These are phyloP conservation scores for Colletotrichum sojae DNA, from an alignment of 2,329 filamentous ascomycete genomes.

Conservation along the genomic window DNA sequence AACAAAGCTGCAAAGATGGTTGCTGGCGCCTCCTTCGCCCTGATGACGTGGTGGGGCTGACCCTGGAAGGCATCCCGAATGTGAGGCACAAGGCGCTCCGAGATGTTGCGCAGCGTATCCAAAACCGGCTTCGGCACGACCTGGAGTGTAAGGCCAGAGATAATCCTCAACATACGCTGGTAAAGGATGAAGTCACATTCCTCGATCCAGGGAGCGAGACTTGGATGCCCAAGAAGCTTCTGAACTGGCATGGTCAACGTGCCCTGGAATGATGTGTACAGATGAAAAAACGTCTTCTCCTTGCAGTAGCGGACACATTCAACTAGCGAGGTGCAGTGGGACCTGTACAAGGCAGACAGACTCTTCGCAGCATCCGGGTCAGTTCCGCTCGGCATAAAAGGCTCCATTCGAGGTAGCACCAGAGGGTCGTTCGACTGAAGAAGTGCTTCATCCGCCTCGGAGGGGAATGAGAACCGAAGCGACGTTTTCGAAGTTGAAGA, in stretches of 20 bases:
- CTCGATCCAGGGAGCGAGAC: constrained; percentile 91
- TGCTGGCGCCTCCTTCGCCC: constrained; percentile 90
- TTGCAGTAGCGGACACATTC: constrained; percentile 97
- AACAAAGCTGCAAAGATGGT: constrained; percentile 89
- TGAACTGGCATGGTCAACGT: constrained; percentile 97
- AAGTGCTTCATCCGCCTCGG: constrained; percentile 65
- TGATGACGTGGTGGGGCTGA: constrained; percentile 86
- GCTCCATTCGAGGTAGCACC: constrained; percentile 86
- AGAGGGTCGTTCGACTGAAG: constrained; percentile 79
- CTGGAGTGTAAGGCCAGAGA: constrained; percentile 89
- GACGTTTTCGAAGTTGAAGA: constrained; percentile 70
- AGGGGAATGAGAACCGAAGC: constrained; percentile 73
- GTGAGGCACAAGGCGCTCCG: constrained; percentile 83
- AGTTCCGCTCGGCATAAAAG: constrained; percentile 84
- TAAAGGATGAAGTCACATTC: constrained; percentile 97
- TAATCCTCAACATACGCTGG: constrained; percentile 95
- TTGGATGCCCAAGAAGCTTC: constrained; percentile 87
- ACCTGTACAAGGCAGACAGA: constrained; percentile 88
- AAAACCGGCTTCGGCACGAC: constrained; percentile 91
- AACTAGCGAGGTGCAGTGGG: constrained; percentile 94
- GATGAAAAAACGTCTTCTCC: constrained; percentile 95
- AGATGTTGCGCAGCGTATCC: constrained; percentile 89
- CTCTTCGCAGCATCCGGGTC: constrained; percentile 91
- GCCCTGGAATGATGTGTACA: constrained; percentile 95
- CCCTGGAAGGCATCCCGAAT: constrained; percentile 88